Evolutionary conservation across 345 rosid genomes (phyloP).

Genomic region (Clausena lansium): DNA sequence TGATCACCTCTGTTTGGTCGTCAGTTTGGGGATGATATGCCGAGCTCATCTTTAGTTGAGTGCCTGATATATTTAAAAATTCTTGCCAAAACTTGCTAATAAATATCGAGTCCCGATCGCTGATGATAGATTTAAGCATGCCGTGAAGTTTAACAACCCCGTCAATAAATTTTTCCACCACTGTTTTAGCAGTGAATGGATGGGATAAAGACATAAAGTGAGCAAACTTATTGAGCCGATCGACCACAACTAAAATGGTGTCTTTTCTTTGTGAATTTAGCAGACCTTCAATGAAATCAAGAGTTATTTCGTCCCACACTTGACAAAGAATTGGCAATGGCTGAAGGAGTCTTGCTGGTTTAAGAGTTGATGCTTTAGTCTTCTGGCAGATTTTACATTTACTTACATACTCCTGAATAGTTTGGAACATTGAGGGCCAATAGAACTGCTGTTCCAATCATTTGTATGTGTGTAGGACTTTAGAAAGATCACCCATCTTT

Average conservation of each 20-base stretch:
- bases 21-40: no score
- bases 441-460: no score
- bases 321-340: neutral
- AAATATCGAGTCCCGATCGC: no score
- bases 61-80: no score
- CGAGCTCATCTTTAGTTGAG: no score
- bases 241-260: neutral
- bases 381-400: neutral
- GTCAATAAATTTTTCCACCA: slow-evolving; percentile 3
- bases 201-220: neutral
- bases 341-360: neutral
- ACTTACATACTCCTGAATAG: neutral
- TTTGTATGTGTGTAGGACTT: no score
- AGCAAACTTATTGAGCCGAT: neutral
- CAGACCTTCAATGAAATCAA: no score
- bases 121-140: neutral
- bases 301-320: neutral
- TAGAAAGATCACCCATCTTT: no score
- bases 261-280: neutral
- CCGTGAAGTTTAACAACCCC: no score
- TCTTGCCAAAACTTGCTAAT: slow-evolving; percentile 9
- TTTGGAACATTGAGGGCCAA: neutral
- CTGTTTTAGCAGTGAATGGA: neutral
- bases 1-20: no score
- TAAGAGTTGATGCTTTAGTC: no score